These are phyloP conservation scores for Leccinum subrobustum DNA, from an alignment of 1,284 basidiomycete species.

Conservation along the genomic window DNA sequence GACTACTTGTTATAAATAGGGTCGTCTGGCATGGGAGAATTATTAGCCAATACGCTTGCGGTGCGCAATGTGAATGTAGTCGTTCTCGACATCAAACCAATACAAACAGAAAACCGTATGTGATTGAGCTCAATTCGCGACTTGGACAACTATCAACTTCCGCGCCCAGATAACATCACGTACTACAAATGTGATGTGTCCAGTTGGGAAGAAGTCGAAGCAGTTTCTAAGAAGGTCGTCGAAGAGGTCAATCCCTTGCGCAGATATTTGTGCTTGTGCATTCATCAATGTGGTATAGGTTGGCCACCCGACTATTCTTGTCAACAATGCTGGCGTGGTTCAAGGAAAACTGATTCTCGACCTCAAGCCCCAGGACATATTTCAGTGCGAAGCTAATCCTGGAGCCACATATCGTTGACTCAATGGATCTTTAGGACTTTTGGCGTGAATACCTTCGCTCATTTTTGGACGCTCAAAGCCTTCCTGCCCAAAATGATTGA, in stretches of 20 bases:
- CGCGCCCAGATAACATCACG: conserved; percentile 62
- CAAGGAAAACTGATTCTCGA: conserved; percentile 87
- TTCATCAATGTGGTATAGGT: conserved; percentile 47
- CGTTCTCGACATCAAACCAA: conserved; percentile 80
- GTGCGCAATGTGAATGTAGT: conserved; percentile 80
- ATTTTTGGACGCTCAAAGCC: conserved; percentile 89
- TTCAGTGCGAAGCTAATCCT: conserved; percentile 56
- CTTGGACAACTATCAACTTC: conserved; percentile 1
- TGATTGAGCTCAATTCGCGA: conserved; percentile 4
- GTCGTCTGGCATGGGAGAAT: conserved; percentile 83
- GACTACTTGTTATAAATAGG: conserved; percentile 46
- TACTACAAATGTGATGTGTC: conserved; percentile 92
- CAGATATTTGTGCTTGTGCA: neutral
- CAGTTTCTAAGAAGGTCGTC: conserved; percentile 65
- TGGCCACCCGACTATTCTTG: conserved; percentile 84
- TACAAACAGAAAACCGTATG: conserved; percentile 73
- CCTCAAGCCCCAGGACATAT: conserved; percentile 72
- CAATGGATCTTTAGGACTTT: conserved; percentile 64
- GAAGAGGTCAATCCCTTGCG: conserved; percentile 57
- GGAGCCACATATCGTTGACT: neutral
- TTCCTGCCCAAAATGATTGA: conserved; percentile 92
- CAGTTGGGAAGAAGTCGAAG: conserved; percentile 77
- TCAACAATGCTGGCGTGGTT: conserved; percentile 97
- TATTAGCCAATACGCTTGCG: conserved; percentile 82
- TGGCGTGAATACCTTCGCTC: conserved; percentile 83